Percentiles rank a stretch among this genome's conserved stretches.
Conservation (phyloP, 2,329 filamentous ascomycete species). For the Alternaria atra region DNA sequence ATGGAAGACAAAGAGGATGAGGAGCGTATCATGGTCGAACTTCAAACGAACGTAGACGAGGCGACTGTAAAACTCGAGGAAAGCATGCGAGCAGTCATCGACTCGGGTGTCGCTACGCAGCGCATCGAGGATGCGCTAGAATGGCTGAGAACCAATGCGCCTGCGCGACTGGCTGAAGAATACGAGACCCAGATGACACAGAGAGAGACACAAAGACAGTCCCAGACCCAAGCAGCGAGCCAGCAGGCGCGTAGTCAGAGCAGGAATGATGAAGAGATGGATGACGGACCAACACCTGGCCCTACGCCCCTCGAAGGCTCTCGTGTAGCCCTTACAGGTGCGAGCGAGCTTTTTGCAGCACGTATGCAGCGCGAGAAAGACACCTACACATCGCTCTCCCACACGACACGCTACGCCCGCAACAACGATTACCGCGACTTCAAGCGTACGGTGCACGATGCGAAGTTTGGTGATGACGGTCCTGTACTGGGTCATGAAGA, state of each 20-base stretch:
- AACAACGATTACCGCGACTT: conserved; percentile 70
- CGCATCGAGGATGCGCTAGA: conserved; percentile 56
- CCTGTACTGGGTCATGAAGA: conserved; percentile 64
- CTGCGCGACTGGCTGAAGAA: conserved; percentile 37
- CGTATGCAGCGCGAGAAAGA: conserved; percentile 54
- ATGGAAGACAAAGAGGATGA: conserved; percentile 52
- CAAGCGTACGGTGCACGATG: conserved; percentile 69
- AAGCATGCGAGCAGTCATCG: conserved; percentile 66
- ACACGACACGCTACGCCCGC: conserved; percentile 61
- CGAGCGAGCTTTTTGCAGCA: conserved; percentile 49
- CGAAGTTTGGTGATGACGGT: conserved; percentile 63
- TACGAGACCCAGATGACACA: conserved; percentile 50
- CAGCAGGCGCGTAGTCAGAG: conserved; percentile 26
- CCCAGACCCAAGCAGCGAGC: conserved; percentile 34
- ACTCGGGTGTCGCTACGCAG: conserved; percentile 61
- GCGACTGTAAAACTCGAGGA: conserved; percentile 66
- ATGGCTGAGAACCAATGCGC: conserved; percentile 52
- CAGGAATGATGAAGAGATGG: conserved; percentile 38
- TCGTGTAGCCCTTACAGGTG: conserved; percentile 43
- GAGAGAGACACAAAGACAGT: conserved; percentile 46
- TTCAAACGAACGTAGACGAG: conserved; percentile 57
- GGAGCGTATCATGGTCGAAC: conserved; percentile 50
- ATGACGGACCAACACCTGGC: conserved; percentile 50
- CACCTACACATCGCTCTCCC: conserved; percentile 52
- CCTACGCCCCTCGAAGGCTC: conserved; percentile 49